Evolutionary conservation across 2,329 filamentous ascomycete genomes (phyloP).

Genomic region (Aspergillus thermomutatus): DNA sequence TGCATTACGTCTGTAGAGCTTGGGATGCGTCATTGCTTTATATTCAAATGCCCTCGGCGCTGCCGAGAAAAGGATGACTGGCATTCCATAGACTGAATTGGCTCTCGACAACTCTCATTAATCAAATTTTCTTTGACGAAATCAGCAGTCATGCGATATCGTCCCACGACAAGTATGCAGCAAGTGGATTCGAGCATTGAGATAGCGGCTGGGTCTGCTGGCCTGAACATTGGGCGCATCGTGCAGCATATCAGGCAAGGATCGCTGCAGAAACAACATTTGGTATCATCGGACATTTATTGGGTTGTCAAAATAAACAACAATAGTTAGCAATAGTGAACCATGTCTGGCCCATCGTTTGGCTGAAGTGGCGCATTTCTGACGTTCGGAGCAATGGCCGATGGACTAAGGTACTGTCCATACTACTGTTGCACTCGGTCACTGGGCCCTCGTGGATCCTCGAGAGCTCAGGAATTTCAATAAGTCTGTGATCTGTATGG

Average conservation of each 20-base stretch:
- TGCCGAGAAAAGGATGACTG: not conserved
- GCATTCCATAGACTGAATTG: slow-evolving; percentile 1
- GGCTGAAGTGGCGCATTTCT: slow-evolving; percentile 4
- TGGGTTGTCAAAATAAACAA: not conserved
- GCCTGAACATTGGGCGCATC: not conserved
- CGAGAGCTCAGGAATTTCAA: not conserved
- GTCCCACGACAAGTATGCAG: not conserved
- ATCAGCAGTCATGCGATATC: slow-evolving; percentile 7
- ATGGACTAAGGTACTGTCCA: not conserved
- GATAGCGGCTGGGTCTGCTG: slow-evolving; percentile 6
- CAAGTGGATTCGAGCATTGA: not conserved
- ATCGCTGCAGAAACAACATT: slow-evolving; percentile 3
- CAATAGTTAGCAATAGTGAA: not conserved
- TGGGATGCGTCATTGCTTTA: slow-evolving; percentile 8
- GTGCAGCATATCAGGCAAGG: slow-evolving; percentile 2
- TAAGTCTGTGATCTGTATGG: not conserved
- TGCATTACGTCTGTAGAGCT: not conserved
- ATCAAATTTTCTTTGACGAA: not conserved
- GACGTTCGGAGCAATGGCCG: slow-evolving; percentile 5
- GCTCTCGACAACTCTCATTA: not conserved
- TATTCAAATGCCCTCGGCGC: not conserved
- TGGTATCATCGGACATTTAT: not conserved
- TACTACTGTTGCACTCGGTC: slow-evolving; percentile 3
- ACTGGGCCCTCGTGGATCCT: not conserved
- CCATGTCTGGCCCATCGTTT: not conserved